Evolutionary conservation across 1,284 basidiomycete genomes (phyloP).

Genomic region (Papiliotrema terrestris): DNA sequence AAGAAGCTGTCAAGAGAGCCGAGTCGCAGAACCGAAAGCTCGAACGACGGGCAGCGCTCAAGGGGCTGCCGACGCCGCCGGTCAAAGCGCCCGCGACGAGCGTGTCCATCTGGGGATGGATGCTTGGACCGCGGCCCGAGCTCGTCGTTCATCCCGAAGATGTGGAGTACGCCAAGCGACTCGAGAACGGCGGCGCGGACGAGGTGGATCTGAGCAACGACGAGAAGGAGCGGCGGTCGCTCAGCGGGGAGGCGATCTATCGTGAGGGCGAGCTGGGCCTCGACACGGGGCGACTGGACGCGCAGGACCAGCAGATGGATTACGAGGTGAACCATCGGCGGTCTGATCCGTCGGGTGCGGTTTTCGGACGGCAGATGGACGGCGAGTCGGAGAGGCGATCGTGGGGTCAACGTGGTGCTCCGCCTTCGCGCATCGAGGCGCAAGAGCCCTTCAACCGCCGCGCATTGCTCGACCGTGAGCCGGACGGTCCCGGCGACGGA

Average conservation of each 20-base stretch:
- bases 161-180: neutral
- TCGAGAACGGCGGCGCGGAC: neutral
- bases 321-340: no score
- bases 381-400: neutral
- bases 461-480: neutral
- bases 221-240: no score
- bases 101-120: slow-evolving; percentile 17
- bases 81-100: slow-evolving; percentile 14
- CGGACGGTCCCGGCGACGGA: no score
- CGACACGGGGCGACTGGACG: no score
- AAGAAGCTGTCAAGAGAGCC: slow-evolving; percentile 15
- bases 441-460: neutral
- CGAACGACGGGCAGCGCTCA: slow-evolving; percentile 9
- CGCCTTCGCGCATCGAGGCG: neutral
- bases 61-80: slow-evolving; percentile 6
- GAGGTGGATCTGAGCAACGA: neutral
- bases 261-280: no score
- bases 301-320: no score
- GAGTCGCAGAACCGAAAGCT: slow-evolving; percentile 10
- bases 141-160: neutral
- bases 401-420: neutral
- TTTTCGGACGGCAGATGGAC: no score
- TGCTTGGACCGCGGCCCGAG: slow-evolving; percentile 11
- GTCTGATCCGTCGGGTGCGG: no score
- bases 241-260: no score